Base-by-base conservation (phyloP, 495 filamentous ascomycete species). In the Sabuloglossum arenarium region DNA sequence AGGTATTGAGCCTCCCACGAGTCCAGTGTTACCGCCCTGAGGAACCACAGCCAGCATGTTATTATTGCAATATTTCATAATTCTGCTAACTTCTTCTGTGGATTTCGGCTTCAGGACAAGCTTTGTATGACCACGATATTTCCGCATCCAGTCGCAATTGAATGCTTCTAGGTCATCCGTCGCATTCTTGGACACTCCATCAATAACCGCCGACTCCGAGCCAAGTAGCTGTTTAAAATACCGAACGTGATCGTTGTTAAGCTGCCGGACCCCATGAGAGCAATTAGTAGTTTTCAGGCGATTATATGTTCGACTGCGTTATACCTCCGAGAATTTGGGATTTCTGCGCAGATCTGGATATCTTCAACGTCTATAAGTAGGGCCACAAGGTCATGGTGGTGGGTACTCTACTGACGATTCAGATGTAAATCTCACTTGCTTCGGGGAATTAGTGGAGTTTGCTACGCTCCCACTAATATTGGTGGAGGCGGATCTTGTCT, bases 81-180 rank as follows among this genome's bases (percentile, higher is more conserved):
- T 80, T 68, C 85, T 73, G 75, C 85, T 88, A 64, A 95, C 81
- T 68, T 98, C 84, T 58, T 86, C 78, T 1, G 86, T 87, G 11
- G 75, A 79, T 32, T 73, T 72, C 9, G 91, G 91, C 69, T 90
- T 94, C 49, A 98, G 71, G 9, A 96, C 87, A 9, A 98, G 72
- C 56, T 79, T 77, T 54, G 85, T 80, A 65, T 94, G 89, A 37
- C 91, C 91, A 37, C 87, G 81, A 72, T 96, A 98, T 68, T 98
- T 98, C 66, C 85, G 80, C 93, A 97, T 97, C 91, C 91, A 98
- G 71, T 98, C 91, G 61, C 77, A 79, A 71, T 98, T 98, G 77
- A 86, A 97, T 16, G 88, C 78, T 63, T 90, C 87, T 56, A 97
- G 73, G 63, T 98, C 91, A 59, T 84, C 81, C 0, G 73, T 68